Percentiles rank a stretch among this genome's conserved stretches.
phyloP scores from a whole-genome alignment of 2,329 filamentous ascomycete genomes.

The Allantophomopsis lycopodina region DNA sequence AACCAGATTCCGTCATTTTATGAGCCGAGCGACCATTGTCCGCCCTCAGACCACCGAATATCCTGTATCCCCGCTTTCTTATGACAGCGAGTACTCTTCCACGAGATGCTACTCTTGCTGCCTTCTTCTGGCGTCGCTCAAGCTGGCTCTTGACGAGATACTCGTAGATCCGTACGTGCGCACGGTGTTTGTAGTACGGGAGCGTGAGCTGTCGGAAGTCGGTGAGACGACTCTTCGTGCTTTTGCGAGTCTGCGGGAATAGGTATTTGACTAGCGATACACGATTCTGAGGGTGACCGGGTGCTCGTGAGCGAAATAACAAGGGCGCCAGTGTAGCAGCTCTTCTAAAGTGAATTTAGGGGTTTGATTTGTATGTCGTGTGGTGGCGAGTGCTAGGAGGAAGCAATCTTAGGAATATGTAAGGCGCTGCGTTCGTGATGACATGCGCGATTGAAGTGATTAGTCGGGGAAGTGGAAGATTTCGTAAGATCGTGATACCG shows the following conservation, averaged over 20 bases:
- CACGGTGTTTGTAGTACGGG: conserved; percentile 52
- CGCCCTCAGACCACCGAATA: conserved; percentile 16
- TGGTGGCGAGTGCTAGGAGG: too few species aligned
- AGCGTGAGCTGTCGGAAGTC: conserved; percentile 63
- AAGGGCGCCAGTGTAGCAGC: conserved; percentile 14
- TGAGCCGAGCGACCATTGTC: conserved; percentile 20
- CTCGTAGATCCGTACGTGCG: conserved; percentile 66
- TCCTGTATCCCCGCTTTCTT: conserved; percentile 13
- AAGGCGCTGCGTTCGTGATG: too few species aligned
- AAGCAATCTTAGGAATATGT: too few species aligned
- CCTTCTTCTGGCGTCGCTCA: conserved; percentile 30
- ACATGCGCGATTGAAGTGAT: too few species aligned
- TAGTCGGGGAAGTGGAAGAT: too few species aligned
- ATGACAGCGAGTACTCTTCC: conserved; percentile 11
- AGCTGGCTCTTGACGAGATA: conserved; percentile 55
- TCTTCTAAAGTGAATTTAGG: neutral
- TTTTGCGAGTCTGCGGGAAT: conserved; percentile 48
- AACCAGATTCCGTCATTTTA: conserved; percentile 18
- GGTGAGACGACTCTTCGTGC: conserved; percentile 51
- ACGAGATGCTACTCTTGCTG: conserved; percentile 13
- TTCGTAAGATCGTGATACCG: too few species aligned
- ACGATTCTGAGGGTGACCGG: conserved; percentile 23
- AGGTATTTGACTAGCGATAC: conserved; percentile 48
- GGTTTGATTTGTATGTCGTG: too few species aligned
- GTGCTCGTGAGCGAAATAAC: conserved; percentile 8